Evolutionary conservation across 805 yeast species (phyloP).

Genomic region (Spathaspora boniae): DNA sequence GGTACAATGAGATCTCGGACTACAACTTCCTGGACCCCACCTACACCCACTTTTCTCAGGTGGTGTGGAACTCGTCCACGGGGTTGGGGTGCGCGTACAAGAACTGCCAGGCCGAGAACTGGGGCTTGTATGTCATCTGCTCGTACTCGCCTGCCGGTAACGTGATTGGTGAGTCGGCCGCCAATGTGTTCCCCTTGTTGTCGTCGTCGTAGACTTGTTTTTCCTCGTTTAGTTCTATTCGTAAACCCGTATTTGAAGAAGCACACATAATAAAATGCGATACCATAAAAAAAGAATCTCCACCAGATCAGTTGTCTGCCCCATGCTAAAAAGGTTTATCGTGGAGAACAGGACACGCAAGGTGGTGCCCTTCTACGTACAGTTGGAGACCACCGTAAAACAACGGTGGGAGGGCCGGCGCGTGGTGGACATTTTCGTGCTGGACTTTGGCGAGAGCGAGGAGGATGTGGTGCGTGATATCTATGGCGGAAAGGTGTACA

Average conservation of each 20-base stretch:
- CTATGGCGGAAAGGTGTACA: conserved; percentile 20
- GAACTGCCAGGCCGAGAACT: conserved; percentile 45
- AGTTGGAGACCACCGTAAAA: conserved; percentile 32
- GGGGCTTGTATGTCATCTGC: conserved; percentile 33
- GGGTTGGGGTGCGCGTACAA: conserved; percentile 75
- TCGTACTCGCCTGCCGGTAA: conserved; percentile 36
- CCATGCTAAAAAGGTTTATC: too few relatives aligned
- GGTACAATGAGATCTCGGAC: conserved; percentile 33
- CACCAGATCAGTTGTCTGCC: neutral
- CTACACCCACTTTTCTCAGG: conserved; percentile 67
- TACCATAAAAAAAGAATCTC: neutral
- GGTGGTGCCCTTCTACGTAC: conserved; percentile 33
- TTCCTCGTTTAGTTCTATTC: neutral
- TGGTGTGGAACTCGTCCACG: conserved; percentile 65
- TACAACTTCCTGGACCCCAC: conserved; percentile 23
- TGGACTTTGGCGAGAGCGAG: conserved; percentile 32
- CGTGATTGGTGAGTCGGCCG: conserved; percentile 24
- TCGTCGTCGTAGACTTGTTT: conserved; percentile 1
- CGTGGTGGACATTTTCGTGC: conserved; percentile 24
- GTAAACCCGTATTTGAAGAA: neutral
- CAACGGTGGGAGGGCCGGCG: conserved; percentile 36
- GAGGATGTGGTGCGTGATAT: conserved; percentile 24
- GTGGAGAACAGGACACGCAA: conserved; percentile 29
- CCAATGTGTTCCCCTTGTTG: conserved; percentile 24
- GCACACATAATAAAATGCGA: too few relatives aligned